Base-by-base conservation (phyloP, 495 filamentous ascomycete genomes). In the Haplographium delicatum region DNA sequence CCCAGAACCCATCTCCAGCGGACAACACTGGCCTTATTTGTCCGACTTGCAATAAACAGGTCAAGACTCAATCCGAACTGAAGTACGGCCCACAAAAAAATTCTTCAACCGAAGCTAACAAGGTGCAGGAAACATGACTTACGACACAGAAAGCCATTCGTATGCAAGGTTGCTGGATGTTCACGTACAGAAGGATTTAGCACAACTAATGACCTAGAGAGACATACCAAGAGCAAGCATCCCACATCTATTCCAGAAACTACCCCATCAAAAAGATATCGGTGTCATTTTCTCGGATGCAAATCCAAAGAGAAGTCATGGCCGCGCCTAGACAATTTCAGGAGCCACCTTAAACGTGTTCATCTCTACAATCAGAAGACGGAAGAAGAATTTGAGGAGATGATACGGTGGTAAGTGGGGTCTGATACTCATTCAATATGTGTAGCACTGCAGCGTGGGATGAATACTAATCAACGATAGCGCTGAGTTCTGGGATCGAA, bases 311-410 rank as follows among this genome's bases (percentile, higher is more conserved):
- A 75, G 15, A 96, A 96, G 68, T 71, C 75, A 35, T 96, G 91
- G 88, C 90, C 88, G 8, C 80, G 93, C 6, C 65, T 85, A 44
- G 93, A 98, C 65, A 98, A 98, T 56, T 98, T 96, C 66, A 83
- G 82, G 60, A 83, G 86, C 48, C 93, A 98, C 58, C 72, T 95
- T 37, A 76, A 74, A 49, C 80, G 86, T n/a, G 84, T 93, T 61
- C 91, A 98, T 66, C 31, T 27, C 1, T 27, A 55, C 22, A 24
- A 64, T 18, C 71, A 76, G 3, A 68, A 76, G 26, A 71, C 83
- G 6, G 54, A 52, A 0, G 54, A 54, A 18, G 51, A 54, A 7
- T 48, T 54, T 22, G 56, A 57, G 1, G 47, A 49, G 1, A 57
- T 57, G 47, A 52, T 62, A 44, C 43, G 37, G 51, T 35, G 43